Conservation (phyloP, 805 yeast genomes). For the Starmerella potacharoeniae region DNA sequence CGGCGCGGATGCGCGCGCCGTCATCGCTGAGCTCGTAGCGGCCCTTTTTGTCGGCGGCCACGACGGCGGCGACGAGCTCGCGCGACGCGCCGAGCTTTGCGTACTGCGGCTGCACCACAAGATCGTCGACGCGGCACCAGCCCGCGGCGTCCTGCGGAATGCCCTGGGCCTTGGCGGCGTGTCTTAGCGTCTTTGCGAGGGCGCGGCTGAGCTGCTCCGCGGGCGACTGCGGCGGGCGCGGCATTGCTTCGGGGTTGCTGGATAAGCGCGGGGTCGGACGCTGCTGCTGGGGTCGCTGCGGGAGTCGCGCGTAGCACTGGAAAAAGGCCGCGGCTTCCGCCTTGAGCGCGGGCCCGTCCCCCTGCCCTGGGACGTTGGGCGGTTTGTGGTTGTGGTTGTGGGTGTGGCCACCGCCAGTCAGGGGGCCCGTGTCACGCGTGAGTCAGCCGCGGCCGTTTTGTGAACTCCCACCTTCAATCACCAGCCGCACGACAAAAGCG, state of each 20-base stretch:
- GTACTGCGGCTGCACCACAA: conserved; percentile 48
- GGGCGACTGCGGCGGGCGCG: conserved; percentile 11
- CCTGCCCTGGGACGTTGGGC: too few relatives aligned
- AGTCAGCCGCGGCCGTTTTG: not conserved
- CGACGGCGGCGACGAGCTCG: conserved; percentile 51
- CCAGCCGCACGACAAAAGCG: conserved; percentile 1
- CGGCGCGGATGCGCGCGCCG: conserved; percentile 54
- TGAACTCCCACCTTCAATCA: conserved; percentile 5
- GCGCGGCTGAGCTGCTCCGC: conserved; percentile 43
- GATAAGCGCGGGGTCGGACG: too few relatives aligned
- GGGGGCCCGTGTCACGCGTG: not conserved
- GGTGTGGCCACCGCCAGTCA: too few relatives aligned
- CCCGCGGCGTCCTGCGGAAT: conserved; percentile 58
- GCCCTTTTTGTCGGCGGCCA: conserved; percentile 54
- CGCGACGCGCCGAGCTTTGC: conserved; percentile 44
- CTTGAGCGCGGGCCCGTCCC: too few relatives aligned
- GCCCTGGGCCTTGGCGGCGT: conserved; percentile 63
- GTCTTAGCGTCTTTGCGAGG: conserved; percentile 70
- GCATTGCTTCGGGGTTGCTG: too few relatives aligned
- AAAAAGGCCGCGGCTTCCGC: too few relatives aligned
- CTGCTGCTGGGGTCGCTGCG: too few relatives aligned
- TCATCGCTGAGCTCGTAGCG: conserved; percentile 44
- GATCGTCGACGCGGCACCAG: conserved; percentile 41
- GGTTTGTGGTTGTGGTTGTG: too few relatives aligned
- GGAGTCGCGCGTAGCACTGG: too few relatives aligned